Percentiles rank a stretch among this genome's conserved stretches.
Evolutionary conservation across 805 yeast species (phyloP).

Genomic region (Teunomyces tritomae): DNA sequence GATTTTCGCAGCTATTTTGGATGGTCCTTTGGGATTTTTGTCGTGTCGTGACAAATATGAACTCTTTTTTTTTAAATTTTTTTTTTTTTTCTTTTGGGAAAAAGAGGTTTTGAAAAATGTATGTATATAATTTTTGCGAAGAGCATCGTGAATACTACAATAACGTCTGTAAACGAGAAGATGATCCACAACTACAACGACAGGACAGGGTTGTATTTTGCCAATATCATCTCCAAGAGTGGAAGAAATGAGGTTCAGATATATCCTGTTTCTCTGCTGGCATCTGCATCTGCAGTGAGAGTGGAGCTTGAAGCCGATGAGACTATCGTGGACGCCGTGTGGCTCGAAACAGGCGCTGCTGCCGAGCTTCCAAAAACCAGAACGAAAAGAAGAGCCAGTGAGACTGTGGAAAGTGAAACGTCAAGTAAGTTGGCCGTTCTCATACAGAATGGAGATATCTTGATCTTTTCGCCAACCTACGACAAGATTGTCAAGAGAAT

Average conservation of each 20-base stretch:
- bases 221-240: conserved; percentile 40
- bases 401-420: not conserved
- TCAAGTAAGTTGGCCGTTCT: conserved; percentile 28
- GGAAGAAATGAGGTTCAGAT: conserved; percentile 49
- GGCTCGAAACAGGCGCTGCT: conserved; percentile 25
- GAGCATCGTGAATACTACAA: not conserved
- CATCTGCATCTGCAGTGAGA: conserved; percentile 20
- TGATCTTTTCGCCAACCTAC: conserved; percentile 43
- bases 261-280: conserved; percentile 23
- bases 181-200: conserved; percentile 18
- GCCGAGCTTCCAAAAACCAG: conserved; percentile 21
- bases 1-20: not conserved
- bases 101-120: not conserved
- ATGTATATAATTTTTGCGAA: conserved; percentile 1
- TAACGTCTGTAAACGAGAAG: conserved; percentile 1
- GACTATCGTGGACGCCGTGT: conserved; percentile 30
- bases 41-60: not conserved
- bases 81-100: too few species aligned
- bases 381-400: conserved; percentile 7
- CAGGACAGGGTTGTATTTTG: conserved; percentile 28
- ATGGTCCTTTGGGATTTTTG: not conserved
- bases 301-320: conserved; percentile 44
- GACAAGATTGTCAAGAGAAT: conserved; percentile 39
- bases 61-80: too few species aligned
- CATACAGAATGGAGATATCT: conserved; percentile 36